Conservation (phyloP, 768 basidiomycete genomes). For the Pholiota conissans region DNA sequence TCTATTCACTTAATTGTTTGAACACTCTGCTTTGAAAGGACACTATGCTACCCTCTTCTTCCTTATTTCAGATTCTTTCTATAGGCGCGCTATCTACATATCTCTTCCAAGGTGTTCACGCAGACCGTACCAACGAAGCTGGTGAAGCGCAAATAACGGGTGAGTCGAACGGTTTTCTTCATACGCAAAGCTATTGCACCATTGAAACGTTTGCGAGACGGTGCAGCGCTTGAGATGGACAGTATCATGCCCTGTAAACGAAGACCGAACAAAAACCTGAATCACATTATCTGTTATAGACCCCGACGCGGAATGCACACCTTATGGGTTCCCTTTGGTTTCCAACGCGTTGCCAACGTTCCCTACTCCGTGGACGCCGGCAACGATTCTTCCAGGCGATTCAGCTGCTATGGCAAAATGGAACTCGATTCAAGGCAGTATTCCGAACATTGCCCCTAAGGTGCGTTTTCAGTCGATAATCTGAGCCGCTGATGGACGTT, state of each 20-base stretch:
- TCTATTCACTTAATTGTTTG: too few species aligned
- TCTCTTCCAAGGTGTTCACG: not conserved
- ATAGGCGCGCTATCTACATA: not conserved
- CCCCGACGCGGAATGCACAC: conserved; percentile 35
- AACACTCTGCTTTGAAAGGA: too few species aligned
- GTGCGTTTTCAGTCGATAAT: conserved; percentile 16
- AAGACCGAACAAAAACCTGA: too few species aligned
- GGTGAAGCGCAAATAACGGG: not conserved
- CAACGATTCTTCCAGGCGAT: conserved; percentile 42
- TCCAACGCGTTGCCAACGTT: conserved; percentile 32
- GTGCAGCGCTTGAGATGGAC: too few species aligned
- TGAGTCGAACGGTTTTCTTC: not conserved
- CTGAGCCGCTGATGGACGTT: not conserved
- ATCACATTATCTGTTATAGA: not conserved
- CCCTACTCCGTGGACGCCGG: conserved; percentile 44
- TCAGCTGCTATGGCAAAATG: conserved; percentile 43
- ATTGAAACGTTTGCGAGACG: too few species aligned
- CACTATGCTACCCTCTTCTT: not conserved
- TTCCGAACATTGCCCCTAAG: conserved; percentile 52
- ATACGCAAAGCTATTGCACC: too few species aligned
- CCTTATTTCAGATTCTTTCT: not conserved
- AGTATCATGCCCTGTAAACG: too few species aligned
- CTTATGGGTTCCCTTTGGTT: conserved; percentile 42
- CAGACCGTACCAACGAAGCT: not conserved
- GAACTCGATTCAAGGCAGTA: conserved; percentile 36